Conservation (phyloP, 2,329 filamentous ascomycete species). For the Fusarium sp. region DNA sequence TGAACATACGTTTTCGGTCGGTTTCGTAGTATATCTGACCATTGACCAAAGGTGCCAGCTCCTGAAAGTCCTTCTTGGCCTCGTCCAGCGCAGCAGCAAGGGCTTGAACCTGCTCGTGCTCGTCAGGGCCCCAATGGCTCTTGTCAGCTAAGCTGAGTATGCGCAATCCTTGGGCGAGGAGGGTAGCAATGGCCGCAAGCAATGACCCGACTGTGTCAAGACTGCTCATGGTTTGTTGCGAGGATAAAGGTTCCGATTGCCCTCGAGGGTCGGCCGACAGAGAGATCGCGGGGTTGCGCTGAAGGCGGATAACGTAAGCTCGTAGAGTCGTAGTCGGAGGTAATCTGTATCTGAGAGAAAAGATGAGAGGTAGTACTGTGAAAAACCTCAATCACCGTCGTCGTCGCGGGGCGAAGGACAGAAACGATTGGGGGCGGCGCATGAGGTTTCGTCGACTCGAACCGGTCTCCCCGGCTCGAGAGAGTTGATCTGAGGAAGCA, state of each 20-base stretch:
- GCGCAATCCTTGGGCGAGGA: constrained; percentile 64
- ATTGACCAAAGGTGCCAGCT: constrained; percentile 65
- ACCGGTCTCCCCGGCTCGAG: constrained; percentile 31
- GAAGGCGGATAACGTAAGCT: constrained; percentile 23
- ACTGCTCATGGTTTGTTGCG: constrained; percentile 51
- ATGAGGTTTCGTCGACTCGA: constrained; percentile 42
- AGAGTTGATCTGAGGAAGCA: constrained; percentile 23
- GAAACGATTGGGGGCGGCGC: constrained; percentile 41
- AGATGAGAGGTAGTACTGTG: not conserved
- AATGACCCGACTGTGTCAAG: constrained; percentile 67
- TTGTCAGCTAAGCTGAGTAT: constrained; percentile 68
- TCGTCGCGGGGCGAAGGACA: constrained; percentile 46
- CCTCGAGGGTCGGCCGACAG: constrained; percentile 9
- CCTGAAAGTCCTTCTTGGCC: constrained; percentile 70
- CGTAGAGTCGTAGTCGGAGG: constrained; percentile 3
- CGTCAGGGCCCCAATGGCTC: constrained; percentile 67
- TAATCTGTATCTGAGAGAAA: constrained; percentile 9
- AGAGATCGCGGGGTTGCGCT: constrained; percentile 32
- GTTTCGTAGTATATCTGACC: constrained; percentile 68
- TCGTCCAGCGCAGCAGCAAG: constrained; percentile 67
- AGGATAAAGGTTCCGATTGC: constrained; percentile 22
- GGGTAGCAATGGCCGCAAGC: constrained; percentile 67
- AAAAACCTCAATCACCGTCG: constrained; percentile 37
- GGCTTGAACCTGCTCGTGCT: constrained; percentile 68
- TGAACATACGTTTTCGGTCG: constrained; percentile 60